Base-by-base conservation (phyloP, 2,329 filamentous ascomycete species). In the Diaporthe amygdali region DNA sequence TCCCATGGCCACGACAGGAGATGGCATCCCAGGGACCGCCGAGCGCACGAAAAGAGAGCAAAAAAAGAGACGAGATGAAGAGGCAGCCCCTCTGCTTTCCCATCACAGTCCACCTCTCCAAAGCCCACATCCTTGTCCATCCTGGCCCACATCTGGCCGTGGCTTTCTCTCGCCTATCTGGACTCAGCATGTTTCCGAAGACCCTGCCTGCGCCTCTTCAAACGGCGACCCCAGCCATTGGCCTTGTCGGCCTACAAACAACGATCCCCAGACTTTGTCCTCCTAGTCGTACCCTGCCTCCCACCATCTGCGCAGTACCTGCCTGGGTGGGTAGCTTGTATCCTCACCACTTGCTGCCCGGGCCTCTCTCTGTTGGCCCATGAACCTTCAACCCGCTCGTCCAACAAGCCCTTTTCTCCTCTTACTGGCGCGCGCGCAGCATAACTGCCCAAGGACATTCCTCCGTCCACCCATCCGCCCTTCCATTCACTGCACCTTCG, bases 131-230 rank as follows among this genome's bases (percentile, higher is more conserved):
- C 59, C 59, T 63, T 68, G 52, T n/a, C 52, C 41, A 56, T 39
- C 54, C 66, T 39, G 66, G 66, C 64, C 54, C 46, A 64, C 55
- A 69, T 64, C 47, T 49, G 25, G 47, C 54, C 59, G 67, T 71
- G 64, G 69, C 69, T 68, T 63, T 32, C 37, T 41, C 69, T 71
- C 69, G 69, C 54, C 54, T 69, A 71, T 71, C 69, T 71, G 37
- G 64, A 61, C 51, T 69, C 69, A 71, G 69, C 69, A 71, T 69
- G 64, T 54, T 69, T 54, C 69, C 69, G 69, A 49, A 39, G 46
- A 68, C 69, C 69, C 69, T 69, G 55, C 68, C 68, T 70, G 67
- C 67, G 59, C 41, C 49, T 46, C 49, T 46, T 55, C 66, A 54
- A 47, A 61, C 32, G 54, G 61, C 49, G 44, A 47, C 51, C 59